A percentile compares a stretch with the other conserved stretches of the same genome.
Conservation (phyloP, 2,329 filamentous ascomycete genomes). For the Colletotrichum chlorophyti region DNA sequence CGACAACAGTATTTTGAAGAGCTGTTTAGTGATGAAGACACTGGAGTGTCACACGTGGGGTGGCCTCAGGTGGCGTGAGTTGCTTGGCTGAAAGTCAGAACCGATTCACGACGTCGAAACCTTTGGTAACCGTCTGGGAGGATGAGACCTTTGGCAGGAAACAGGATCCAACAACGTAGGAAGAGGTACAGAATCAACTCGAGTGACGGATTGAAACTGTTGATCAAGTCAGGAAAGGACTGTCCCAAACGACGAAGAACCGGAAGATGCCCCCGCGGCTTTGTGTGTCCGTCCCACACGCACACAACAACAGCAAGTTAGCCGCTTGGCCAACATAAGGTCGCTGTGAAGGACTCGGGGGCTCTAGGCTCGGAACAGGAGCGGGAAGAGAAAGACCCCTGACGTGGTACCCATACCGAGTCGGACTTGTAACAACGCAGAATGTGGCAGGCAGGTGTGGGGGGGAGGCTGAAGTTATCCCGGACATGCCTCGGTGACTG, state of each 20-base stretch:
- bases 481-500: constrained; percentile 16
- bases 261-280: not conserved
- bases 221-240: constrained; percentile 15
- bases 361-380: not conserved
- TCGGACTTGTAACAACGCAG: not conserved
- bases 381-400: constrained; percentile 14
- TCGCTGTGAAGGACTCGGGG: constrained; percentile 5
- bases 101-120: not conserved
- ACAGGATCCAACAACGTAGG: not conserved
- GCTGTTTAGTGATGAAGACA: constrained; percentile 2
- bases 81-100: constrained; percentile 10
- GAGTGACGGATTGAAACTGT: constrained; percentile 5
- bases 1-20: constrained; percentile 2
- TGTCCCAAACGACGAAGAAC: not conserved
- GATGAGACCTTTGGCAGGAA: not conserved
- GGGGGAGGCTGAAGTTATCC: constrained; percentile 26
- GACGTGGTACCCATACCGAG: constrained; percentile 9
- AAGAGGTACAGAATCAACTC: not conserved
- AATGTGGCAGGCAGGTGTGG: constrained; percentile 11
- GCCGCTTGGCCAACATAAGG: constrained; percentile 17
- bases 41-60: constrained; percentile 25
- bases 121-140: not conserved
- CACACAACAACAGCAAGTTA: not conserved
- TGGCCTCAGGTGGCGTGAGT: constrained; percentile 3
- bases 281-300: no score